A percentile compares a stretch with the other conserved stretches of the same genome.
Evolutionary conservation across 192 early-diverging fungal genomes (phyloP).

Genomic region (Lobulomyces angularis): DNA sequence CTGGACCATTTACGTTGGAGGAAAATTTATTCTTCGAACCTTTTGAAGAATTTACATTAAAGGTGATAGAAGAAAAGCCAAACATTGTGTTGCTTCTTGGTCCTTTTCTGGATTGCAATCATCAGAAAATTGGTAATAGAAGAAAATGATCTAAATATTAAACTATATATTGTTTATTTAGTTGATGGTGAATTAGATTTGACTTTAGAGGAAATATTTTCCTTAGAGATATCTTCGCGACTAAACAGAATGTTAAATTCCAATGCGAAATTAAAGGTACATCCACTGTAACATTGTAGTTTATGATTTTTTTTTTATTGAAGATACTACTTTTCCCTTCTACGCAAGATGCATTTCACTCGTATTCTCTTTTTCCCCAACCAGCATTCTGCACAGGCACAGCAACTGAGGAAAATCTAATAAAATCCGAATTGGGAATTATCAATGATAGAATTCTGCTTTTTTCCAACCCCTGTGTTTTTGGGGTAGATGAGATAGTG

Average conservation of each 20-base stretch:
- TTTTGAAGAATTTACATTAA: slow-evolving; percentile 57
- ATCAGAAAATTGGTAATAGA: slow-evolving; percentile 16
- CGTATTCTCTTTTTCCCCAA: slow-evolving; percentile 73
- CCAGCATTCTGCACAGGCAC: slow-evolving; percentile 45
- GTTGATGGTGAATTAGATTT: too few relatives aligned
- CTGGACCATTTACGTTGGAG: slow-evolving; percentile 78
- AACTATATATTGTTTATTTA: too few relatives aligned
- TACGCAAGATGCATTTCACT: slow-evolving; percentile 56
- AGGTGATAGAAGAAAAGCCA: slow-evolving; percentile 50
- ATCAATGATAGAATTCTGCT: slow-evolving; percentile 14
- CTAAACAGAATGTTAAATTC: too few relatives aligned
- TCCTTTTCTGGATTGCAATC: slow-evolving; percentile 34
- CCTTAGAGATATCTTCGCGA: too few relatives aligned
- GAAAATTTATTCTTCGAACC: slow-evolving; percentile 72
- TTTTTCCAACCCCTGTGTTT: slow-evolving; percentile 70
- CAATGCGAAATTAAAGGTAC: too few relatives aligned
- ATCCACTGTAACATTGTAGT: too few relatives aligned
- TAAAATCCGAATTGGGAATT: slow-evolving; percentile 12
- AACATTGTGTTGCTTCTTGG: slow-evolving; percentile 66
- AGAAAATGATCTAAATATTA: too few relatives aligned
- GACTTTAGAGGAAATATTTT: too few relatives aligned
- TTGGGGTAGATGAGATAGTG: slow-evolving; percentile 69
- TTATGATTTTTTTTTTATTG: too few relatives aligned
- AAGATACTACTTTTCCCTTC: slow-evolving; percentile 78
- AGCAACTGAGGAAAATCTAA: slow-evolving; percentile 6